phyloP scores from a whole-genome alignment of 495 filamentous ascomycete species.

The Penicillium maclennaniae region DNA sequence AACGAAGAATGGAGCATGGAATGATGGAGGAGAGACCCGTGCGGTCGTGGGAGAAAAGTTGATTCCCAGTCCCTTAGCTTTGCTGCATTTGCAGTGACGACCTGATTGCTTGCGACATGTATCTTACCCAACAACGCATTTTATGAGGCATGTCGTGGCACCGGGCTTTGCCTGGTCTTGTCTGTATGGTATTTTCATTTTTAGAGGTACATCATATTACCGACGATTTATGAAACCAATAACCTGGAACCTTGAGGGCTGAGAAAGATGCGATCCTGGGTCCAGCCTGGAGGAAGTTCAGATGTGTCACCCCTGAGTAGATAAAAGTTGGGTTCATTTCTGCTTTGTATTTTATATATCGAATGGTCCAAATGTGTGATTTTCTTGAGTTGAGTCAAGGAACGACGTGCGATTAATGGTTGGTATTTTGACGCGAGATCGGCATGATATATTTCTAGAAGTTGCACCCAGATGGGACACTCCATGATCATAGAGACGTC shows the following conservation, averaged over 20 bases:
- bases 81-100: constrained; percentile 24
- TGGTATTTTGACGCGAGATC: not conserved
- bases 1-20: not conserved
- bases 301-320: too few relatives aligned
- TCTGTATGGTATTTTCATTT: constrained; percentile 4
- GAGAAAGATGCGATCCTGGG: too few relatives aligned
- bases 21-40: not conserved
- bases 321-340: too few relatives aligned
- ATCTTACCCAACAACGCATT: constrained; percentile 28
- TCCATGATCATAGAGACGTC: too few relatives aligned
- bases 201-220: not conserved
- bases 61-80: constrained; percentile 18
- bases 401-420: not conserved
- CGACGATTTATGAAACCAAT: not conserved
- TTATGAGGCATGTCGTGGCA: constrained; percentile 25
- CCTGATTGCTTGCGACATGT: constrained; percentile 31
- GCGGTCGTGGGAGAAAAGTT: constrained; percentile 12
- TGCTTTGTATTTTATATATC: too few relatives aligned
- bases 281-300: too few relatives aligned
- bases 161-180: not conserved
- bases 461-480: not conserved
- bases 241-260: too few relatives aligned
- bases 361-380: too few relatives aligned
- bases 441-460: not conserved
- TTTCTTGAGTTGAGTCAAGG: too few relatives aligned